Base-by-base conservation (phyloP, 2,329 filamentous ascomycete species). In the Raffaelea ambrosiae region DNA sequence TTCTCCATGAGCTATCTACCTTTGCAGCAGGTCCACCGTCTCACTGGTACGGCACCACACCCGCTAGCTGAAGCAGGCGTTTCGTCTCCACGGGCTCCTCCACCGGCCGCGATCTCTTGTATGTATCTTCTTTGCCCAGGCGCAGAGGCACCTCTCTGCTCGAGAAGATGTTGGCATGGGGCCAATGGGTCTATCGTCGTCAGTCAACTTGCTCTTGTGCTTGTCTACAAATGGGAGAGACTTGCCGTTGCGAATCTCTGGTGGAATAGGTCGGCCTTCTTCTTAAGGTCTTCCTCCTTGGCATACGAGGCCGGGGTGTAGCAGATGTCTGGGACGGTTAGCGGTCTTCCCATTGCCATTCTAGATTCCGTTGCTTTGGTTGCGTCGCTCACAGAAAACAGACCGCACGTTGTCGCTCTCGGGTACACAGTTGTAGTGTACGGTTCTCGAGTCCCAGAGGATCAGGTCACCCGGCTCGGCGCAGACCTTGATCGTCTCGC, bases 361-460 rank as follows among this genome's bases (percentile, higher is more conserved):
- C n/a, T n/a, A n/a, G n/a, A n/a, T n/a, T n/a, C n/a, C n/a, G n/a
- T n/a, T n/a, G n/a, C n/a, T n/a, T n/a, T n/a, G n/a, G n/a, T n/a
- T n/a, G n/a, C n/a, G n/a, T n/a, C n/a, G n/a, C n/a, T n/a, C n/a
- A n/a, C n/a, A 29, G 13, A 13, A 29, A 29, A 29, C 7, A 29
- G 26, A 29, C 26, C 64, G 58, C 22, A 62, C 61, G 18, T 54
- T 44, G 3, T 49, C 51, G 1, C 56, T 58, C 35, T 53, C 41
- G 19, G 65, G 61, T 10, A 61, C 56, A 2, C 57, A 48, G 20
- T 63, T 63, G 44, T 65, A 68, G 48, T 68, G 66, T 4, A 63
- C 57, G 2, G 61, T 63, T 5, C 64, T 59, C 21, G 57, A 60
- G 50, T 69, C 66, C 66, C 66, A 69, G 44, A 41, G 63, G 45